Percentiles rank a stretch among this genome's conserved stretches.
Evolutionary conservation across 306 rosid genomes (phyloP).

Genomic region (Parietaria judaica): DNA sequence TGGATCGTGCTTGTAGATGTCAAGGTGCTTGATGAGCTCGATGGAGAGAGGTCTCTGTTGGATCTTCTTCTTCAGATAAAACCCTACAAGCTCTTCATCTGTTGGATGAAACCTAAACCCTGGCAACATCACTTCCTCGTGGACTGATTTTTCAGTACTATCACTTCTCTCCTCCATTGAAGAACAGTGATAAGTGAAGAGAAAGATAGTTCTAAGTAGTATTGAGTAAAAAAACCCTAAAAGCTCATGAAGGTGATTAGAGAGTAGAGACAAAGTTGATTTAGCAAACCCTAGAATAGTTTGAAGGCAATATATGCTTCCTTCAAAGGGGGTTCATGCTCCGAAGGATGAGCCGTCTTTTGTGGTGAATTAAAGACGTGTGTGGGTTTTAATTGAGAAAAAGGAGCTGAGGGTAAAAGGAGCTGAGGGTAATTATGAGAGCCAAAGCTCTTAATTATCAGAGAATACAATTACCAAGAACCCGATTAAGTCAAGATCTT

Average conservation of each 20-base stretch:
- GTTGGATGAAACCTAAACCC: conserved; percentile 98
- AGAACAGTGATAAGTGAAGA: not conserved
- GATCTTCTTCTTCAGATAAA: conserved; percentile 77
- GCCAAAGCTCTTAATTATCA: conserved; percentile 28
- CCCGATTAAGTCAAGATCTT: conserved; percentile 35
- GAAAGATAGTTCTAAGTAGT: conserved; percentile 2
- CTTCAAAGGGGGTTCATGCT: conserved; percentile 61
- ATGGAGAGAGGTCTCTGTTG: conserved; percentile 69
- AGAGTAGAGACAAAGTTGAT: not conserved
- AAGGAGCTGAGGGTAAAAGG: too few species aligned
- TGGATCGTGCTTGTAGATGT: conserved; percentile 87
- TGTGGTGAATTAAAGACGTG: conserved; percentile 54
- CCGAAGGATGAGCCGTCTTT: conserved; percentile 98
- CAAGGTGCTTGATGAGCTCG: conserved; percentile 85
- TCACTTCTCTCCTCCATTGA: conserved; percentile 25
- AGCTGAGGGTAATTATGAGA: conserved; percentile 5
- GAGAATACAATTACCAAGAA: conserved; percentile 37
- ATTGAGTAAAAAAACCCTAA: conserved; percentile 16
- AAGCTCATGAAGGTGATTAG: not conserved
- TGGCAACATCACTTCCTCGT: conserved; percentile 72
- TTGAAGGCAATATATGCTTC: conserved; percentile 79
- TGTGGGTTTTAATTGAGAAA: conserved; percentile 17
- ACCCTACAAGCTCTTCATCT: conserved; percentile 93
- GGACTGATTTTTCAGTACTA: conserved; percentile 30
- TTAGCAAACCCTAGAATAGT: conserved; percentile 25